phyloP scores from a whole-genome alignment of 495 filamentous ascomycete species.

The Ramalina intermedia region DNA sequence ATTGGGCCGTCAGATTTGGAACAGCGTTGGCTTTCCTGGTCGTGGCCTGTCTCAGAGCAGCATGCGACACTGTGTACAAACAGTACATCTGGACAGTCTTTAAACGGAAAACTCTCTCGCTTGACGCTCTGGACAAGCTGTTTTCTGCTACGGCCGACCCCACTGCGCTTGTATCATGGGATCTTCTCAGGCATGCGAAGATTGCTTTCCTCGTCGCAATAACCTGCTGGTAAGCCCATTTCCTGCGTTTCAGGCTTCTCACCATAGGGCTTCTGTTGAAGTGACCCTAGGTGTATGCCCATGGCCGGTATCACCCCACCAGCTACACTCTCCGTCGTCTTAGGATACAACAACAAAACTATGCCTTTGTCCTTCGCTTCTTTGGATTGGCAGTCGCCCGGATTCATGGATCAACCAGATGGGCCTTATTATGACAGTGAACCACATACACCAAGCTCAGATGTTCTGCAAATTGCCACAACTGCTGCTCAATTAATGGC shows the following conservation, averaged over 20 bases:
- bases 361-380: neutral
- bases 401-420: neutral
- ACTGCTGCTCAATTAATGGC: neutral
- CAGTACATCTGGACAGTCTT: slow-evolving; percentile 13
- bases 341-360: neutral
- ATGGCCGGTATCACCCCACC: slow-evolving; percentile 6
- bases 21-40: slow-evolving; percentile 9
- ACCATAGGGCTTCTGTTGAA: neutral
- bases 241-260: neutral
- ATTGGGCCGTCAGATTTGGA: slow-evolving; percentile 4
- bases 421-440: too few species aligned
- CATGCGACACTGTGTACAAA: slow-evolving; percentile 1
- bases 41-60: neutral
- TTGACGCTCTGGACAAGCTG: slow-evolving; percentile 6
- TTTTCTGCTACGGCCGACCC: slow-evolving; percentile 4
- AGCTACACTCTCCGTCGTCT: slow-evolving; percentile 4
- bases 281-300: neutral
- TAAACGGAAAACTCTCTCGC: slow-evolving; percentile 1
- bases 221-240: neutral
- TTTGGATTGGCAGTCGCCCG: slow-evolving; percentile 3
- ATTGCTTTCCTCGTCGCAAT: neutral
- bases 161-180: neutral
- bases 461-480: neutral
- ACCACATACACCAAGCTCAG: neutral
- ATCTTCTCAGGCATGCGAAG: slow-evolving; percentile 2